Evolutionary conservation across 352 stramenopile genomes (phyloP).

Genomic region (Globisporangium paddicum): DNA sequence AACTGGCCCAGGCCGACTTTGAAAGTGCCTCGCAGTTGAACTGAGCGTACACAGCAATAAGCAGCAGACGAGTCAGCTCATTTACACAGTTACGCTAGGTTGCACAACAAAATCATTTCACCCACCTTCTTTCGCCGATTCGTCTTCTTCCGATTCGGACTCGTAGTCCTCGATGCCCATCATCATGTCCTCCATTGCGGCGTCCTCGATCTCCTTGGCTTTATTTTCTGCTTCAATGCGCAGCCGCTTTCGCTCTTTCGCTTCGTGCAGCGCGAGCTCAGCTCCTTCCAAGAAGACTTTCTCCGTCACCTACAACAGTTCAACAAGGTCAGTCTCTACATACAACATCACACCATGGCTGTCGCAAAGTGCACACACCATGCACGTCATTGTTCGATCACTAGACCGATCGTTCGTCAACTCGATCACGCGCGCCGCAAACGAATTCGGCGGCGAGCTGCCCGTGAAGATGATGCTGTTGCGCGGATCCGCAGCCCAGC

Average conservation of each 20-base stretch:
- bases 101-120: no score
- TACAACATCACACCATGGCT: neutral
- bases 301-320: constrained; percentile 27
- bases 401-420: constrained; percentile 42
- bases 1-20: constrained; percentile 85
- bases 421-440: constrained; percentile 65
- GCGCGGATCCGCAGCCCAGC: constrained; percentile 63
- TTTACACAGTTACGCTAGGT: no score
- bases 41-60: constrained; percentile 18
- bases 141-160: constrained; percentile 76
- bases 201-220: constrained; percentile 85
- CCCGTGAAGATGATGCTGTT: constrained; percentile 86
- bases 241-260: constrained; percentile 80
- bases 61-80: neutral
- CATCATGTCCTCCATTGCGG: constrained; percentile 91
- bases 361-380: constrained; percentile 21
- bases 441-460: constrained; percentile 51
- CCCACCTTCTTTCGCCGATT: constrained; percentile 54
- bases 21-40: constrained; percentile 81
- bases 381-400: constrained; percentile 53
- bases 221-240: constrained; percentile 85
- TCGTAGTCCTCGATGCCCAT: constrained; percentile 90
- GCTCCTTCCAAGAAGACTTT: constrained; percentile 81
- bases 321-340: neutral
- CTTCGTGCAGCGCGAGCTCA: constrained; percentile 81